Conservation (phyloP, 495 filamentous ascomycete genomes). For the Pyronema domesticum region DNA sequence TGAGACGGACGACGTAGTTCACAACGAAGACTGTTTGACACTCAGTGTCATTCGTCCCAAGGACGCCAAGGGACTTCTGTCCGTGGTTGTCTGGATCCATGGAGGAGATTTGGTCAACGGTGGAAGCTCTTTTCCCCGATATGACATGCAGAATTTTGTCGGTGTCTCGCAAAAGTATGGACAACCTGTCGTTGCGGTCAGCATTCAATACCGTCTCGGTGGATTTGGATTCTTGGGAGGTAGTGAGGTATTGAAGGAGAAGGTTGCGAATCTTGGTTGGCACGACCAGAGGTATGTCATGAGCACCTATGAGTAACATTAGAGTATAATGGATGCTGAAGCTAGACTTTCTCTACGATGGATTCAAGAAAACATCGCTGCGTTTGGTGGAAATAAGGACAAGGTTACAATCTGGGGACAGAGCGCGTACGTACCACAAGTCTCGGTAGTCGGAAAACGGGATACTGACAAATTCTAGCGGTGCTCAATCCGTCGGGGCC, state of each 20-base stretch:
- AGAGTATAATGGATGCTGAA: background rate
- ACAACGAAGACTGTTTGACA: constrained; percentile 3
- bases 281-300: background rate
- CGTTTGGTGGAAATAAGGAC: constrained; percentile 27
- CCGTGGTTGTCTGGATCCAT: constrained; percentile 8
- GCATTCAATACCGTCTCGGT: background rate
- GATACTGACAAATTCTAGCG: background rate
- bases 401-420: constrained; percentile 32
- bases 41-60: constrained; percentile 2
- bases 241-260: background rate
- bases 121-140: background rate
- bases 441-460: background rate
- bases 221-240: constrained; percentile 1
- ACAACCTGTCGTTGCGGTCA: background rate
- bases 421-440: background rate
- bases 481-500: background rate
- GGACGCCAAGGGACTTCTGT: background rate
- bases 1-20: background rate
- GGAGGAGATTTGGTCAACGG: constrained; percentile 1
- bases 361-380: constrained; percentile 35
- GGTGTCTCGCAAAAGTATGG: background rate
- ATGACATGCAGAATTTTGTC: constrained; percentile 4
- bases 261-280: background rate
- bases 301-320: background rate
- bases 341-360: constrained; percentile 27